These are phyloP conservation scores for Eucalyptus sideroxylon DNA, from an alignment of 345 rosid genomes.

Conservation along the genomic window DNA sequence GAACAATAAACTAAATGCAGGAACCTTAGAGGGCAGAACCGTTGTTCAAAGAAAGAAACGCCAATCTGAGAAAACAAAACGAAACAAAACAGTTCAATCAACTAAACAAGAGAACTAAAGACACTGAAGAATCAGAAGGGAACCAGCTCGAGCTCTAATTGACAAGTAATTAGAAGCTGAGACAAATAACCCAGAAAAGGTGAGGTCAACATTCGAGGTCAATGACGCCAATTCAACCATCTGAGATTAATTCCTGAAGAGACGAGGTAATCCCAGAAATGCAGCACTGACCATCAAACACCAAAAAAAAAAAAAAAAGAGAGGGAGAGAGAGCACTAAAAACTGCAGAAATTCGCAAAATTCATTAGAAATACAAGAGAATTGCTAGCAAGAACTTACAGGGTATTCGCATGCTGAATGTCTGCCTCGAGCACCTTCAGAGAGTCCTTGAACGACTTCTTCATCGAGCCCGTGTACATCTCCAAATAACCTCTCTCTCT, in stretches of 20 bases:
- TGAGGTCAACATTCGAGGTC: neutral
- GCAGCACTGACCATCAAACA: neutral
- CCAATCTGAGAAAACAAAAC: neutral
- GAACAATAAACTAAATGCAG: neutral
- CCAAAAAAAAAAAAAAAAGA: neutral
- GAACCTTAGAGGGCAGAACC: neutral
- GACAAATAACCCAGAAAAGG: neutral
- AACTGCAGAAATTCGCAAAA: neutral
- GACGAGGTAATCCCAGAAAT: neutral
- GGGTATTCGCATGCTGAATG: slow-evolving; percentile 10
- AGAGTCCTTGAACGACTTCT: slow-evolving; percentile 7
- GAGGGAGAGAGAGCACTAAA: neutral
- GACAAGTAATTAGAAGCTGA: neutral
- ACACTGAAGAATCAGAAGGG: neutral
- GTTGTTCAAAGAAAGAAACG: neutral
- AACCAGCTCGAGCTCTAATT: neutral
- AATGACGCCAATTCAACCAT: neutral
- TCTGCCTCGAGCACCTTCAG: slow-evolving; percentile 7
- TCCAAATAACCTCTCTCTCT: neutral
- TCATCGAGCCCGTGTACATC: neutral
- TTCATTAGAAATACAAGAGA: neutral
- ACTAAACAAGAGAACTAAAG: neutral
- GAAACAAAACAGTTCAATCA: neutral
- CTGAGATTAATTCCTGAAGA: neutral
- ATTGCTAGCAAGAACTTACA: neutral